Evolutionary conservation across 805 yeast genomes (phyloP).

Genomic region (Starmerella cellae): DNA sequence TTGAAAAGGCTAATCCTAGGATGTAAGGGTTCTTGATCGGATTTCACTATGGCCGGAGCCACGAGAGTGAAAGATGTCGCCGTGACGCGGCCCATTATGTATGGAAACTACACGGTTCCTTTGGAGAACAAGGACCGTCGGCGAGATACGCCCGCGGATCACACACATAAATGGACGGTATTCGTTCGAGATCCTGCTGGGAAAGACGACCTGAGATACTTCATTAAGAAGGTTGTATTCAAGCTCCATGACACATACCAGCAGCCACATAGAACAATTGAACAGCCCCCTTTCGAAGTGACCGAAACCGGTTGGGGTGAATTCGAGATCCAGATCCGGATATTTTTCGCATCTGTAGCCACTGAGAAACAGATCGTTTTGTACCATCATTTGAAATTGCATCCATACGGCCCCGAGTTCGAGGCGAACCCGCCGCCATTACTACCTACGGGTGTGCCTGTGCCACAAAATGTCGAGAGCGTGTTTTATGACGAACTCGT

Average conservation of each 20-base stretch:
- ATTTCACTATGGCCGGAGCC: conserved; percentile 7
- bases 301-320: conserved; percentile 99
- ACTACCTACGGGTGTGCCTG: conserved; percentile 20
- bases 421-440: conserved; percentile 16
- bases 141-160: conserved; percentile 63
- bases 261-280: conserved; percentile 73
- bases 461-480: conserved; percentile 39
- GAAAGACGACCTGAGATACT: conserved; percentile 57
- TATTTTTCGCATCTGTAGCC: conserved; percentile 75
- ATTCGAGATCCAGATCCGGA: conserved; percentile 78
- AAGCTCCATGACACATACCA: conserved; percentile 91
- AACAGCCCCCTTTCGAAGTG: conserved; percentile 83
- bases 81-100: conserved; percentile 62
- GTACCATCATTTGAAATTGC: conserved; percentile 81
- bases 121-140: conserved; percentile 42
- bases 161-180: conserved; percentile 92
- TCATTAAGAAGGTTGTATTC: conserved; percentile 81
- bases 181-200: conserved; percentile 72
- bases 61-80: conserved; percentile 39
- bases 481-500: conserved; percentile 78
- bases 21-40: not conserved
- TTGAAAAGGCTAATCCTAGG: not conserved
- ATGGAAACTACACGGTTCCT: conserved; percentile 70
- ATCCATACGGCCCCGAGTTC: conserved; percentile 50
- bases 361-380: conserved; percentile 76